These are phyloP conservation scores for Lichtheimia ramosa DNA, from an alignment of 371 early-diverging fungal genomes.

Conservation along the genomic window DNA sequence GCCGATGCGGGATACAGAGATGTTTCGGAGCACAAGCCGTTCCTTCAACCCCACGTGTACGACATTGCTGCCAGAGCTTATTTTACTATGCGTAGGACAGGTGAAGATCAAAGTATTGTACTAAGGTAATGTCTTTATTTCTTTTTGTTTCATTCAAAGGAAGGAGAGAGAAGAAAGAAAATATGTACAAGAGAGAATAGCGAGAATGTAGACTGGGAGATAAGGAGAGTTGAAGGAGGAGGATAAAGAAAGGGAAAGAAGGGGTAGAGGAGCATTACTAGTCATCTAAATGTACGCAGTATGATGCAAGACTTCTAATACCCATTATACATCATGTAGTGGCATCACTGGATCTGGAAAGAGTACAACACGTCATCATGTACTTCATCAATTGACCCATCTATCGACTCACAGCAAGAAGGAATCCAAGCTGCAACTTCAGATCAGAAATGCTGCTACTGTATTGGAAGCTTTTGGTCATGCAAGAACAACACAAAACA, in stretches of 20 bases:
- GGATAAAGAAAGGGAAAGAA: not conserved
- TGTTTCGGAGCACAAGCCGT: conserved; percentile 37
- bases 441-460: conserved; percentile 66
- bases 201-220: not conserved
- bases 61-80: conserved; percentile 68
- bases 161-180: not conserved
- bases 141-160: conserved; percentile 6
- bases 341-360: conserved; percentile 91
- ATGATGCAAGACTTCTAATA: not conserved
- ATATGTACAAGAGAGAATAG: conserved; percentile 1
- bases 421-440: conserved; percentile 69
- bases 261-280: too few species aligned
- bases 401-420: conserved; percentile 73
- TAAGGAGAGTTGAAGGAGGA: not conserved
- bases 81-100: conserved; percentile 81
- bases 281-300: too few species aligned
- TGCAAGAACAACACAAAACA: conserved; percentile 67
- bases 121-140: conserved; percentile 57
- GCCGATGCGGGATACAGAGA: conserved; percentile 58
- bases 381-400: conserved; percentile 67
- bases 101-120: conserved; percentile 79
- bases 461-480: conserved; percentile 81
- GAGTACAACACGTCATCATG: conserved; percentile 63
- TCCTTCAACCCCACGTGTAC: conserved; percentile 60
- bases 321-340: conserved; percentile 26